Evolutionary conservation across 805 yeast genomes (phyloP).

Genomic region (Blastobotrys mokoenaii): DNA sequence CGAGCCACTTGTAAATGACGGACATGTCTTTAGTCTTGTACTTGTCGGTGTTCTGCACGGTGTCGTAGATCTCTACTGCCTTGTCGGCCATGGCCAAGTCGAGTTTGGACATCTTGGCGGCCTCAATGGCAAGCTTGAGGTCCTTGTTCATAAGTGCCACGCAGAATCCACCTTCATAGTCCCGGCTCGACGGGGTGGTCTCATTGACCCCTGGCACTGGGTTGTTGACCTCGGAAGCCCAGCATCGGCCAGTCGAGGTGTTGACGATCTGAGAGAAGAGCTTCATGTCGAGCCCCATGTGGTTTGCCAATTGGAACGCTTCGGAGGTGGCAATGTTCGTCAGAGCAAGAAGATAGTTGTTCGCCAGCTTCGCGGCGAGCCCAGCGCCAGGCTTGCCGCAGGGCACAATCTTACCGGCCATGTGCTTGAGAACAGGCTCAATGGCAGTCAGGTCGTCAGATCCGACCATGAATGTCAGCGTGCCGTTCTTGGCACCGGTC

Average conservation of each 20-base stretch:
- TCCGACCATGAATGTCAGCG: slow-evolving; percentile 47
- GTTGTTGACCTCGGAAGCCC: slow-evolving; percentile 49
- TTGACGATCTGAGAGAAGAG: slow-evolving; percentile 42
- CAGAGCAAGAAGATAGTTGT: slow-evolving; percentile 45
- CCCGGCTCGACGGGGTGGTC: slow-evolving; percentile 39
- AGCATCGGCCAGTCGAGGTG: slow-evolving; percentile 44
- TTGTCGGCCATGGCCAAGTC: slow-evolving; percentile 19
- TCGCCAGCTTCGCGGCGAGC: slow-evolving; percentile 46
- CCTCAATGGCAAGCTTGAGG: slow-evolving; percentile 29
- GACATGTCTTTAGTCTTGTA: slow-evolving; percentile 22
- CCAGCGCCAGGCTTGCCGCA: slow-evolving; percentile 48
- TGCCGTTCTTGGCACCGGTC: slow-evolving; percentile 44
- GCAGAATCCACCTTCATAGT: slow-evolving; percentile 41
- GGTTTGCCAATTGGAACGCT: slow-evolving; percentile 44
- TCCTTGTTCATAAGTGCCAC: slow-evolving; percentile 32
- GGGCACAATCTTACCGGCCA: slow-evolving; percentile 43
- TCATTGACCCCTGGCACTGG: slow-evolving; percentile 43
- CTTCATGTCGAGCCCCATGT: slow-evolving; percentile 40
- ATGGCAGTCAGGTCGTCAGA: slow-evolving; percentile 23
- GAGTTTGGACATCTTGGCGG: slow-evolving; percentile 18
- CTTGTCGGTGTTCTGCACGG: slow-evolving; percentile 10
- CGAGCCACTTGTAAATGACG: slow-evolving; percentile 22
- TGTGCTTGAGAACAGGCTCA: slow-evolving; percentile 27
- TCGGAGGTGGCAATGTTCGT: slow-evolving; percentile 48
- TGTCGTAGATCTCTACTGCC: slow-evolving; percentile 21